Base-by-base conservation (phyloP, 495 filamentous ascomycete genomes). In the Pyrenula massariospora region DNA sequence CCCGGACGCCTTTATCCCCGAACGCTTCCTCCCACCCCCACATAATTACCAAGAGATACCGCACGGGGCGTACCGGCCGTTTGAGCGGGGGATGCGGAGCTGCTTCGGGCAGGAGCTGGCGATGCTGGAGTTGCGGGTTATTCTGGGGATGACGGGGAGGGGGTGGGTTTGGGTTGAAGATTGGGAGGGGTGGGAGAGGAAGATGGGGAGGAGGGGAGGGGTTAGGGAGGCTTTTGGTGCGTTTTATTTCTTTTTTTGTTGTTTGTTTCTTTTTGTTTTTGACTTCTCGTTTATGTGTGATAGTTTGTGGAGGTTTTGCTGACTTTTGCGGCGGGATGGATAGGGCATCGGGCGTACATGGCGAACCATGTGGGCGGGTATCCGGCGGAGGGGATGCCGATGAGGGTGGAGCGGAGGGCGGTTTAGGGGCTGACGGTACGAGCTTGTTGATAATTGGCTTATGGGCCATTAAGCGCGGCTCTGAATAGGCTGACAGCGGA, bases 101-200 rank as follows among this genome's bases (percentile, higher is more conserved):
- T 83, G 80, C 59, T 75, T 83, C 22, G 79, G 80, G 0, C 74
- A 82, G 63, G 71, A 76, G 42, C 63, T 81, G 31, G 75, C 74
- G 2, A 65, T 78, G 59, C 65, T 72, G 5, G 77, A 82, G 61
- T 60, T 75, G 22, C 67, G 68, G 51, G 62, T 79, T 24, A 64
- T 74, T 12, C 31, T 80, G n/a, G 75, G 69, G 1, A 57, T 81
- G 59, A 72, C 68, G 12, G 60, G 70, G 5, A 66, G 79, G 21
- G 61, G 62, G 8, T 77, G 81, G 59, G 70, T 77, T 25, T 64
- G 80, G 31, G 64, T 65, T 52, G 63, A 63, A n/a, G 72, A 66
- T 0, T 83, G 76, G 64, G 70, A 70, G 0, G 66, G 78, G 54
- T 48, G 31, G 31, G 31, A 42, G 5, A 15, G 8, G 50, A 52